Base-by-base conservation (phyloP, 2,329 filamentous ascomycete genomes). In the Cercospora zeina region DNA sequence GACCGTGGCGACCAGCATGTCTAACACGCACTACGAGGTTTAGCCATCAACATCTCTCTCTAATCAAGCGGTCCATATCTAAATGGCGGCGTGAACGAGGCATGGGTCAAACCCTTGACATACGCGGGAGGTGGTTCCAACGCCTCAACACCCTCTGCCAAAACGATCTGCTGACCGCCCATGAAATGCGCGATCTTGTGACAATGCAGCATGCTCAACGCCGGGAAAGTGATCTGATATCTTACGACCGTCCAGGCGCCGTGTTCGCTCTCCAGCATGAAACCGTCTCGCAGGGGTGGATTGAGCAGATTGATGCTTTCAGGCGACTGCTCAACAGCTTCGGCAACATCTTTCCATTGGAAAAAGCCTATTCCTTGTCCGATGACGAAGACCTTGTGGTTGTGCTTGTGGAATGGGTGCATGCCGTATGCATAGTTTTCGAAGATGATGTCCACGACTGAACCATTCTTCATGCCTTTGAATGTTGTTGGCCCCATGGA, bases 381-480 rank as follows among this genome's bases (percentile, higher is more conserved):
- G 56, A 71, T 68, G 45, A 71, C 67, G 47, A 61, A 71, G 14
- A 65, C 65, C 49, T 71, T 71, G 55, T 71, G 63, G 47, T 71
- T 71, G 61, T 71, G 70, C 63, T 71, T 71, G 65, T 71, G 70
- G 56, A 71, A 71, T 3, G 70, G 69, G 59, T 71, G 69, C 49
- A 61, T 63, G 16, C 69, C 62, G 47, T 65, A 58, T 47, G 68
- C 67, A 4, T 63, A 63, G 51, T 71, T 72, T 36, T 67, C 64
- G 55, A 68, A 67, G 42, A 71, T 66, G 51, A 71, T 69, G 60
- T 71, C 69, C 13, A 71, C 70, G 5, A 67, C 65, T 3, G 69
- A 68, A 4, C 68, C 70, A 39, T 71, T 71, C 36, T 55, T 63
- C 31, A 68, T 86, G 86, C 55, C 61, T 13, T 30, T 53, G 56